Conservation (phyloP, 2,329 filamentous ascomycete genomes). For the Hypocreales sp. region DNA sequence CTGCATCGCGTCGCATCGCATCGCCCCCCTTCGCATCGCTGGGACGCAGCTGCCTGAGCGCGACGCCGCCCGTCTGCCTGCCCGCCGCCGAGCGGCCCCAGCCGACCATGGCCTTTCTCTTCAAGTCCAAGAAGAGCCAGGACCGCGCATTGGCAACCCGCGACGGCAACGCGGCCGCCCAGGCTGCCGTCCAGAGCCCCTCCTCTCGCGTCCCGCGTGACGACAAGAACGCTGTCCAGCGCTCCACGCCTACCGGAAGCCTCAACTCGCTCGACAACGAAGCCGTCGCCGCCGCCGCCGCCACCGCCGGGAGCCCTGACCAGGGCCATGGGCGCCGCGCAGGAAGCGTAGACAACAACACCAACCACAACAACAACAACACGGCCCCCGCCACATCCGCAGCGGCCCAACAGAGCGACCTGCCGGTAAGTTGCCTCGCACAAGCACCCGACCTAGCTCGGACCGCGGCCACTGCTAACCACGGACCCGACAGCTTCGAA, state of each 20-base stretch:
- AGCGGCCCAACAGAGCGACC: constrained; percentile 17
- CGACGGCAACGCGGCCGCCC: constrained; percentile 32
- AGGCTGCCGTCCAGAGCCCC: constrained; percentile 32
- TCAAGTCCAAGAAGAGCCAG: constrained; percentile 68
- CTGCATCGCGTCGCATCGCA: too few relatives aligned
- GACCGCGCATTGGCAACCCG: constrained; percentile 42
- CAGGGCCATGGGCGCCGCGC: constrained; percentile 42
- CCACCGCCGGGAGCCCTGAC: constrained; percentile 44
- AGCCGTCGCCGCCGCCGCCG: constrained; percentile 8
- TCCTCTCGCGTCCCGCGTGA: constrained; percentile 30
- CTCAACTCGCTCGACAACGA: constrained; percentile 55
- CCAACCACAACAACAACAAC: too few relatives aligned
- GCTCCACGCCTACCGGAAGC: constrained; percentile 63
- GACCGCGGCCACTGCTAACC: too few relatives aligned
- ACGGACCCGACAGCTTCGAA: constrained; percentile 38
- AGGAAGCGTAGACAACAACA: constrained; percentile 35
- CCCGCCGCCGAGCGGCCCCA: constrained; percentile 21
- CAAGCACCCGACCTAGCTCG: too few relatives aligned
- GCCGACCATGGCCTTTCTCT: constrained; percentile 61
- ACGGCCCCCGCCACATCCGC: too few relatives aligned
- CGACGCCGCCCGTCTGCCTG: too few relatives aligned
- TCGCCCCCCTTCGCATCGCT: too few relatives aligned
- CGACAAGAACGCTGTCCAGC: constrained; percentile 36
- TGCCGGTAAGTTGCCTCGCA: constrained; percentile 26
- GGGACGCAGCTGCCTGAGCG: too few relatives aligned